Percentiles rank a stretch among this genome's conserved stretches.
These are phyloP conservation scores for Stagonosporopsis rhizophila DNA, from an alignment of 2,329 filamentous ascomycete species.

Conservation along the genomic window DNA sequence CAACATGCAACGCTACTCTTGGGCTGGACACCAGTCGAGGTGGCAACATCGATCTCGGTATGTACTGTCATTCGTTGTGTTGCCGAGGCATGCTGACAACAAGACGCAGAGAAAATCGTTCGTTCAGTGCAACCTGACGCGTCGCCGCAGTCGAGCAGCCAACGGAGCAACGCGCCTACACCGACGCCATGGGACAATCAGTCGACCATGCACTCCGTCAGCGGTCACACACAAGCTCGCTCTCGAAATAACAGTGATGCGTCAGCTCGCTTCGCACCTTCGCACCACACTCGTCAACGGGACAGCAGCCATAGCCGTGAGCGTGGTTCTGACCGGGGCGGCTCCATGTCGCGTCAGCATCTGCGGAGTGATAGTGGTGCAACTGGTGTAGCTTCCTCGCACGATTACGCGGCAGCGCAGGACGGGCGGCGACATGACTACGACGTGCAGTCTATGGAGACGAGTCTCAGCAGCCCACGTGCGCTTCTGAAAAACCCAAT, in stretches of 20 bases:
- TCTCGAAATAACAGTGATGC: constrained; percentile 45
- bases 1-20: constrained; percentile 88
- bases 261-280: constrained; percentile 39
- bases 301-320: constrained; percentile 51
- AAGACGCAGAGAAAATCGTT: constrained; percentile 85
- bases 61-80: constrained; percentile 31
- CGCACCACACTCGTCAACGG: constrained; percentile 39
- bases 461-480: constrained; percentile 76
- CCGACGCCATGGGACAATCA: constrained; percentile 73
- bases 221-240: constrained; percentile 51
- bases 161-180: constrained; percentile 61
- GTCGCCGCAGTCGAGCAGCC: constrained; percentile 26
- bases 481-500: constrained; percentile 80
- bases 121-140: constrained; percentile 78
- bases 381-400: constrained; percentile 74
- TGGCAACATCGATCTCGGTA: constrained; percentile 91
- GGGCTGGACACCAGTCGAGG: constrained; percentile 91
- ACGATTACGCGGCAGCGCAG: constrained; percentile 78
- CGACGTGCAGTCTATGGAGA: constrained; percentile 95
- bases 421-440: constrained; percentile 87
- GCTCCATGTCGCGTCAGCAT: constrained; percentile 59
- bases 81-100: constrained; percentile 14
- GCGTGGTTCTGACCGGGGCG: constrained; percentile 50
- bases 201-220: constrained; percentile 54
- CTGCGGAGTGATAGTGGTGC: constrained; percentile 79